These are phyloP conservation scores for Beauveria australis DNA, from an alignment of 2,329 filamentous ascomycete genomes.

Conservation along the genomic window DNA sequence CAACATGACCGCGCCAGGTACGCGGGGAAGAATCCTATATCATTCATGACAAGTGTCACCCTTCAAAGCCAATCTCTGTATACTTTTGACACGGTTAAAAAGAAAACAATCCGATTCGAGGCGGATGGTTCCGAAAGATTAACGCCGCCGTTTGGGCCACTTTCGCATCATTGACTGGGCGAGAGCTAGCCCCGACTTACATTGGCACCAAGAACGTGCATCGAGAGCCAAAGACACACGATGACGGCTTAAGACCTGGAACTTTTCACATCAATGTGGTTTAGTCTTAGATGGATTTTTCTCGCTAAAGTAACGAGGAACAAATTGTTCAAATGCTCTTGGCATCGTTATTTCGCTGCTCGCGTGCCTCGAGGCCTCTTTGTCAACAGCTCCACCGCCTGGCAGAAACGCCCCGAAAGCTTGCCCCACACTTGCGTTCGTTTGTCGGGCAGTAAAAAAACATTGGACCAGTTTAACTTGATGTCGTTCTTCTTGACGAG, in stretches of 20 bases:
- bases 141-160: no score
- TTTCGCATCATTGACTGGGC: no score
- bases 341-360: not conserved
- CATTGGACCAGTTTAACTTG: not conserved
- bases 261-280: not conserved
- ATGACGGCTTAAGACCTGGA: not conserved
- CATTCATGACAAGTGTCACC: no score
- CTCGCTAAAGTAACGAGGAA: no score
- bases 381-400: constrained; percentile 1
- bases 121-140: no score
- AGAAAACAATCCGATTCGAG: not conserved
- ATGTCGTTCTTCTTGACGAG: not conserved
- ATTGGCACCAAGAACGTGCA: not conserved
- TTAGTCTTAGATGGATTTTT: not conserved
- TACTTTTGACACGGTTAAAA: no score
- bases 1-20: no score
- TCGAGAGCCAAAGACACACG: not conserved
- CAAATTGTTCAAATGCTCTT: not conserved
- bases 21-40: no score
- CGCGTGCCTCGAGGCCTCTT: not conserved
- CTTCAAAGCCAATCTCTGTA: no score
- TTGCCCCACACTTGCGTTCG: not conserved
- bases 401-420: not conserved
- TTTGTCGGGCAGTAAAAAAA: not conserved
- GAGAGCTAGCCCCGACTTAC: not conserved